Percentiles rank a stretch among this genome's conserved stretches.
Conservation (phyloP, 2,329 filamentous ascomycete genomes). For the Fusarium bactridioides region DNA sequence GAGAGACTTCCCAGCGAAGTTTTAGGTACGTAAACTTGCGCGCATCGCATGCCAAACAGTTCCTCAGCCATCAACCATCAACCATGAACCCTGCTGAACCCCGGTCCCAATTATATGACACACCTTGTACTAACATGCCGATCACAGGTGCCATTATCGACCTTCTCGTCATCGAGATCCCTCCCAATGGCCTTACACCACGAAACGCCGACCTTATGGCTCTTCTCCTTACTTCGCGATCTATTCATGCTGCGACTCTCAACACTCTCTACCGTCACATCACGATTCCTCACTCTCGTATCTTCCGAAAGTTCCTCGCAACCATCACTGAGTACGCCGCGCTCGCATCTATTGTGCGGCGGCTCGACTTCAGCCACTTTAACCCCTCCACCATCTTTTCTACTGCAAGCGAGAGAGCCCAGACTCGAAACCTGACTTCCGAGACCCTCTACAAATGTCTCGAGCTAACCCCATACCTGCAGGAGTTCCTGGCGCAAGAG, state of each 20-base stretch:
- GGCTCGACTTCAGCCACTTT: constrained; percentile 86
- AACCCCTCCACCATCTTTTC: constrained; percentile 80
- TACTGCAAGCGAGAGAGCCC: constrained; percentile 75
- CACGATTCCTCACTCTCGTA: constrained; percentile 82
- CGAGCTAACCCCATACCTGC: constrained; percentile 74
- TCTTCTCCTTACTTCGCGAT: constrained; percentile 77
- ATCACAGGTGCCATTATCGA: constrained; percentile 74
- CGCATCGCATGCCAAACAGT: not conserved
- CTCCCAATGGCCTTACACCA: constrained; percentile 73
- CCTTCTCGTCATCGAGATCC: constrained; percentile 76
- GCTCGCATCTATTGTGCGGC: constrained; percentile 77
- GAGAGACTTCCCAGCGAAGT: constrained; percentile 76
- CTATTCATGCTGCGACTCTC: constrained; percentile 75
- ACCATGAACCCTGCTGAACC: constrained; percentile 7
- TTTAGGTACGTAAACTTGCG: constrained; percentile 64
- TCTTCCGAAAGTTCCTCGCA: constrained; percentile 81
- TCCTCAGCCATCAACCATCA: not conserved
- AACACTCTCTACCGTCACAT: constrained; percentile 80
- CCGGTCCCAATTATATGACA: constrained; percentile 19
- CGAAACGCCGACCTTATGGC: constrained; percentile 82
- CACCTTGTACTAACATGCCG: constrained; percentile 32
- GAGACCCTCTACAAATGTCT: constrained; percentile 77
- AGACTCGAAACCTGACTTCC: constrained; percentile 79
- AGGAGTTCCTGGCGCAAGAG: constrained; percentile 82
- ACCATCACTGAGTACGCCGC: constrained; percentile 72